Conservation (phyloP, 1,284 basidiomycete species). For the Ganoderma resinaceum region DNA sequence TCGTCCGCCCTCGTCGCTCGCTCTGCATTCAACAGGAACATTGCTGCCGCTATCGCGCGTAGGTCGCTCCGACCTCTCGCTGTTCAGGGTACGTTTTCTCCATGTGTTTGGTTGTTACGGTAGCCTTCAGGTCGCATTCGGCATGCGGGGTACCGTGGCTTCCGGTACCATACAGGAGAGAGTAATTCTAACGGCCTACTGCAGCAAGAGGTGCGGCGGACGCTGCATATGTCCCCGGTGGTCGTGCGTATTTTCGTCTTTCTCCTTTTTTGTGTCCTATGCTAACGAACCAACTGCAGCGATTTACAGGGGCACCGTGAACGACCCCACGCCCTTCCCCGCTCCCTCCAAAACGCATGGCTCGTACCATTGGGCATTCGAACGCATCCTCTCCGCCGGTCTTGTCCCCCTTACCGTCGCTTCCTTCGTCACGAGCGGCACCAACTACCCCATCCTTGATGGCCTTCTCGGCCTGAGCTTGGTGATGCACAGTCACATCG, state of each 20-base stretch:
- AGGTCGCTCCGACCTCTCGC: slow-evolving; percentile 45
- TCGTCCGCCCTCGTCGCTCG: slow-evolving; percentile 57
- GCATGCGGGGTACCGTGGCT: not conserved
- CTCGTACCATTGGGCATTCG: slow-evolving; percentile 98
- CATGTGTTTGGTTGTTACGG: slow-evolving; percentile 27
- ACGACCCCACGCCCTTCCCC: slow-evolving; percentile 94
- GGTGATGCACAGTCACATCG: slow-evolving; percentile 95
- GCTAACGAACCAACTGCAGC: slow-evolving; percentile 54
- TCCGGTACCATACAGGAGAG: not conserved
- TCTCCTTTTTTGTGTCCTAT: slow-evolving; percentile 5
- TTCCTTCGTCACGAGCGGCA: slow-evolving; percentile 77
- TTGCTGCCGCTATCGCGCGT: slow-evolving; percentile 49
- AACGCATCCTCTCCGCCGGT: slow-evolving; percentile 87
- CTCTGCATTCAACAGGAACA: slow-evolving; percentile 53
- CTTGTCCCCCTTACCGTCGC: slow-evolving; percentile 90
- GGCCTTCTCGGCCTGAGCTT: slow-evolving; percentile 88
- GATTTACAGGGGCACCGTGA: slow-evolving; percentile 92
- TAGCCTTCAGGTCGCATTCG: slow-evolving; percentile 3
- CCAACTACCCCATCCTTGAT: slow-evolving; percentile 84
- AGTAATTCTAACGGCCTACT: not conserved
- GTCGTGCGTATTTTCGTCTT: slow-evolving; percentile 58
- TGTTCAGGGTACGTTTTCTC: slow-evolving; percentile 38
- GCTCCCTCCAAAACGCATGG: slow-evolving; percentile 84
- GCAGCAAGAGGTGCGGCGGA: slow-evolving; percentile 39
- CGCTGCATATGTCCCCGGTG: slow-evolving; percentile 66